Evolutionary conservation across 2,329 filamentous ascomycete genomes (phyloP), one percentile per base, ranked within the genome.

Genomic region (Atkinsonella hypoxylon): DNA sequence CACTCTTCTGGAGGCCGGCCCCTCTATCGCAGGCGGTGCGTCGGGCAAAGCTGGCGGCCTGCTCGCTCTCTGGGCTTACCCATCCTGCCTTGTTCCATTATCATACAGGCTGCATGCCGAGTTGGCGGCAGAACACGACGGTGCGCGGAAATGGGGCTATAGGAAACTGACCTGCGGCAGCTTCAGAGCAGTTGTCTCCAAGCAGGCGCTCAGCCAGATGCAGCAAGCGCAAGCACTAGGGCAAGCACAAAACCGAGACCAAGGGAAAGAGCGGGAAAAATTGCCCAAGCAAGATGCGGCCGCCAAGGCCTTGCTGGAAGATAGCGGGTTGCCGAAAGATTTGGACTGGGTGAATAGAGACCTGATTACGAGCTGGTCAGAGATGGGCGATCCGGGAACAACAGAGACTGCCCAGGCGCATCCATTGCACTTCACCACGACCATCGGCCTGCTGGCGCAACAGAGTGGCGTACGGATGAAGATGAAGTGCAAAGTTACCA

Each of bases 21-120:
- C 83, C 18, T 76, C 82, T 43, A 83, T 97, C 56, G 93, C 93
- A 7, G 81, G 88, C n/a, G 91, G 87, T 22, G 91, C 93, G 38
- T 95, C 89, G 9, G 93, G 93, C 40, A 97, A 96, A 70, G 91
- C 93, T 0, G 93, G 93, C 15, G 93, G 93, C 1, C 75, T 98
- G 4, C 76, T 98, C 20, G 93, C 84, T 1, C 73, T 90, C 15
- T 97, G 91, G 89, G 93, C 91, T 1, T 96, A 95, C 62, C 93
- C 93, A 0, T 74, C 73, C 51, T 84, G 79, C 59, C 81, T 97
- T 39, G 91, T 96, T 0, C 87, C 87, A 0, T 72, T 97, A 41
- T 94, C 87, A 52, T 97, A 89, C 67, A 77, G 76, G 45, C 74
- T 97, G 15, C 93, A 97, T 62, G 78, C 81, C 34, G 81, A 95